Evolutionary conservation across 2,329 filamentous ascomycete species (phyloP).

Genomic region (Fusarium sp.): DNA sequence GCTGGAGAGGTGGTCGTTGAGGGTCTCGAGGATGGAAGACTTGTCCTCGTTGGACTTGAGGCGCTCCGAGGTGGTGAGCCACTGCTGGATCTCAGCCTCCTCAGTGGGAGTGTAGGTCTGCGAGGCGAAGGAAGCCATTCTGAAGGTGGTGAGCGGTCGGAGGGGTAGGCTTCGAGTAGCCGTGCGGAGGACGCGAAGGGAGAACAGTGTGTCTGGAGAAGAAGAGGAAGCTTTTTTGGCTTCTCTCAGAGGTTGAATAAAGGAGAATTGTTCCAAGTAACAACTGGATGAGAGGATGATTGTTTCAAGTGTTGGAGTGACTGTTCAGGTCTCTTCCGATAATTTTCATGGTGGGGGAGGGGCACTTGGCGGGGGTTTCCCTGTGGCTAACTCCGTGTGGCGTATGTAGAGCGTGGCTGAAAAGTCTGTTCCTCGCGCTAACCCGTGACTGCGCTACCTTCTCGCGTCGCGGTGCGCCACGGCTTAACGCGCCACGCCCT

Average conservation of each 20-base stretch:
- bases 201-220: conserved; percentile 52
- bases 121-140: conserved; percentile 74
- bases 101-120: conserved; percentile 82
- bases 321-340: conserved; percentile 23
- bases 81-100: conserved; percentile 89
- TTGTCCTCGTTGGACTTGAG: conserved; percentile 69
- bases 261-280: conserved; percentile 1
- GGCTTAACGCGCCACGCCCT: conserved; percentile 33
- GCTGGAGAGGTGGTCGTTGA: conserved; percentile 89
- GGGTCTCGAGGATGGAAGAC: conserved; percentile 76
- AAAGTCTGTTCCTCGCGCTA: conserved; percentile 25
- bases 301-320: conserved; percentile 11
- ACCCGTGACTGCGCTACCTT: conserved; percentile 50
- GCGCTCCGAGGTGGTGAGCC: conserved; percentile 82
- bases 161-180: conserved; percentile 50
- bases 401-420: conserved; percentile 18
- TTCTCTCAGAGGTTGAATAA: conserved; percentile 32
- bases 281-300: neutral
- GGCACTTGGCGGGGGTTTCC: conserved; percentile 35
- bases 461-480: conserved; percentile 50
- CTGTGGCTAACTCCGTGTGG: conserved; percentile 4
- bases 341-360: conserved; percentile 40
- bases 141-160: conserved; percentile 48
- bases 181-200: conserved; percentile 53
- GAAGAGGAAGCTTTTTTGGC: conserved; percentile 43